A percentile compares a stretch with the other conserved stretches of the same genome.
Evolutionary conservation across 164 flowering plant genomes (phyloP).

Genomic region (Protea cynaroides): DNA sequence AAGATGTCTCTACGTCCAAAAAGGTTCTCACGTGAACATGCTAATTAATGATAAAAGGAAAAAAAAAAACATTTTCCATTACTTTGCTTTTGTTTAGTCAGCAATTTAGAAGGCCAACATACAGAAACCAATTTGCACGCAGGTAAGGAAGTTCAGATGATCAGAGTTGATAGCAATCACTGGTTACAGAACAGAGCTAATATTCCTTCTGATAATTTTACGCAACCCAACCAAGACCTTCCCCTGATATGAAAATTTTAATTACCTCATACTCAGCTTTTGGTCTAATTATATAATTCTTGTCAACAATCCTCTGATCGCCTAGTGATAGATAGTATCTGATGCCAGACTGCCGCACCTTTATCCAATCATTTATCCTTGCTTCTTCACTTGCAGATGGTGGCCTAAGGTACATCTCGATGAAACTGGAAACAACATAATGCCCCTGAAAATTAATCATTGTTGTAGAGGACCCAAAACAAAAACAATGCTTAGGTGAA

Average conservation of each 20-base stretch:
- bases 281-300: constrained; percentile 89
- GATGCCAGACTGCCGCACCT: constrained; percentile 97
- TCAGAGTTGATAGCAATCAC: background rate
- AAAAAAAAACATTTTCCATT: too few relatives aligned
- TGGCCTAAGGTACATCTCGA: constrained; percentile 98
- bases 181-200: background rate
- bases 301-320: constrained; percentile 97
- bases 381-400: constrained; percentile 97
- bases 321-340: constrained; percentile 92
- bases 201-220: background rate
- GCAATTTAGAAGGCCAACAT: background rate
- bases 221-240: background rate
- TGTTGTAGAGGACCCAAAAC: background rate
- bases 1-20: too few relatives aligned
- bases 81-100: background rate
- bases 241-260: background rate
- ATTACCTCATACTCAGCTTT: constrained; percentile 99
- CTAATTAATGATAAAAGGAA: too few relatives aligned
- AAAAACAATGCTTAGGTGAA: too few relatives aligned
- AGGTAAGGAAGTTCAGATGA: background rate
- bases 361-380: constrained; percentile 95
- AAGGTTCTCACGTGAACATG: too few relatives aligned
- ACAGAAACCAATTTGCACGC: background rate
- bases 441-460: background rate
- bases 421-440: constrained; percentile 56